Evolutionary conservation across 140 eudicot genomes (phyloP).

Genomic region (Oenanthe javanica): DNA sequence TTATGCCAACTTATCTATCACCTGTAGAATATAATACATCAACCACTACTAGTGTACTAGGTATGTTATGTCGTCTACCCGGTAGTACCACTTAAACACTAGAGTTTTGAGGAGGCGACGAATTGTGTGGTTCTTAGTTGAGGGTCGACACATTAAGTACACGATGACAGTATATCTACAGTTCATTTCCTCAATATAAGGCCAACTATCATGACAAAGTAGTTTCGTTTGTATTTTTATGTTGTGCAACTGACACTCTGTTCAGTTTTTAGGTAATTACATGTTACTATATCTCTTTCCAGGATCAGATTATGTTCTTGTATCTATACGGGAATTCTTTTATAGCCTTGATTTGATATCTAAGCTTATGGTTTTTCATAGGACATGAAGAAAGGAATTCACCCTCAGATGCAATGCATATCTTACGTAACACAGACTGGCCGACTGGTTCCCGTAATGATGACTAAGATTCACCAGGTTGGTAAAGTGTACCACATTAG

Average conservation of each 20-base stretch:
- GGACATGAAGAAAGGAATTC: slow-evolving; percentile 97
- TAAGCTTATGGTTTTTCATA: slow-evolving; percentile 7
- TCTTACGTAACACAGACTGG: slow-evolving; percentile 92
- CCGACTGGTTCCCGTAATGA: slow-evolving; percentile 78
- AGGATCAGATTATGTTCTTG: background rate
- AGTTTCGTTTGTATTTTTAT: background rate
- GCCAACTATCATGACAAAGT: background rate
- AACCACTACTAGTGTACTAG: background rate
- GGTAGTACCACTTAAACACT: background rate
- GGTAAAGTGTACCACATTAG: slow-evolving; percentile 93
- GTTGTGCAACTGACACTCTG: background rate
- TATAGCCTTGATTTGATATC: background rate
- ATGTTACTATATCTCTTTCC: background rate
- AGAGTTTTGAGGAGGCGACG: background rate
- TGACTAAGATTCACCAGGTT: slow-evolving; percentile 73
- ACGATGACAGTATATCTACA: background rate
- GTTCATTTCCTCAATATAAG: background rate
- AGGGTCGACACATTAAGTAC: background rate
- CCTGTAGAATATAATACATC: background rate
- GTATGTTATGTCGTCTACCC: background rate
- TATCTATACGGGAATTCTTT: background rate
- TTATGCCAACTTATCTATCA: background rate
- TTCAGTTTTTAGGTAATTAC: background rate
- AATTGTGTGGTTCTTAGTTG: background rate
- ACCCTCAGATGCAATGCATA: slow-evolving; percentile 99